Base-by-base conservation (phyloP, 306 rosid species). In the Trifolium pratense region DNA sequence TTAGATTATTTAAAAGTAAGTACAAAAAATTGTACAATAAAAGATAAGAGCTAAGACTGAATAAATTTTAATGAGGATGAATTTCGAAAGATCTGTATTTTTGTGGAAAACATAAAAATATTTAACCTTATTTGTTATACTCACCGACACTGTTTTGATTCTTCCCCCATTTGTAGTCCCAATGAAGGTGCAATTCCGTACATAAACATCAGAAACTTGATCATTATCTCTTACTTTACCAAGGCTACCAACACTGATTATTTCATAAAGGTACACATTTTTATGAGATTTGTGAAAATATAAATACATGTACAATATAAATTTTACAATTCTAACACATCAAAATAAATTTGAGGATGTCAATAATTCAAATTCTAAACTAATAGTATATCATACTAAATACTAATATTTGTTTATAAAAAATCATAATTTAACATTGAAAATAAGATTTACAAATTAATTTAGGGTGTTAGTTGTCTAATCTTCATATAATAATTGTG, bases 241-340 rank as follows among this genome's bases (percentile, higher is more conserved):
- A 18, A 86, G 82, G 63, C 89, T 86, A 5, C 89, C 89, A 53
- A 86, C 32, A 58, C 87, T 82, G 56, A 61, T 10, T 16, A 25
- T 21, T 39, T 25, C 64, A 57, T 34, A 10, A 5, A 15, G 6
- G 6, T 14, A 15, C 7, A 46, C 25, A 20, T 7, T n/a, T 60
- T 39, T 8, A 60, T 37, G 39, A 29, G 65, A 39, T 14, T 53
- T 2, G 46, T 40, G 16, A 66, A 5, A 3, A 40, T 10, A 11
- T 5, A 2, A 57, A 42, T 57, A 23, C 4, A 16, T 46, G 17
- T 46, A 29, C 6, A 25, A 21, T 14, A 57, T 25, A 9, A 17
- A 53, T 11, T 20, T 18, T 53, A 20, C 9, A 46, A 46, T 16
- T 13, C 0, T 46, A 0, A 5, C 51, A 45, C 6, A 3, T 43